These are phyloP conservation scores for Starmerella floricola DNA, from an alignment of 805 yeast species.

Conservation along the genomic window DNA sequence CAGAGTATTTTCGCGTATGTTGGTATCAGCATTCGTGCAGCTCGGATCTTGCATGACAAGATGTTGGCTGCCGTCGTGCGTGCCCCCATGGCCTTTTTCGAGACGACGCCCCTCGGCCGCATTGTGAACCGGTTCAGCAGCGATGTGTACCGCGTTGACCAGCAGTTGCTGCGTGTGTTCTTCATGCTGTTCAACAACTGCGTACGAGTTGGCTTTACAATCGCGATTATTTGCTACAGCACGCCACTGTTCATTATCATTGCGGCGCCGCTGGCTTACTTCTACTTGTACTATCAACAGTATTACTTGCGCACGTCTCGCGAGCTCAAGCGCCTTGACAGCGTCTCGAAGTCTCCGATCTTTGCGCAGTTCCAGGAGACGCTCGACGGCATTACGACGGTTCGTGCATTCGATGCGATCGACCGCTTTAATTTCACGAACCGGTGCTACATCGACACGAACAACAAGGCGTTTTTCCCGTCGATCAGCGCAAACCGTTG, in stretches of 20 bases:
- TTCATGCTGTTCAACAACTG: constrained; percentile 30
- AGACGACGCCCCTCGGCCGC: constrained; percentile 90
- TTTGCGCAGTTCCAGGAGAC: constrained; percentile 77
- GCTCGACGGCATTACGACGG: constrained; percentile 61
- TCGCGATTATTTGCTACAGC: constrained; percentile 67
- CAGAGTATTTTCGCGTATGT: constrained; percentile 43
- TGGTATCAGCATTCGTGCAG: constrained; percentile 54
- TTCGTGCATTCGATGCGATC: constrained; percentile 62
- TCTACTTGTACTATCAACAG: constrained; percentile 59
- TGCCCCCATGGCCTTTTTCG: constrained; percentile 91
- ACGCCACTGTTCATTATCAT: constrained; percentile 78
- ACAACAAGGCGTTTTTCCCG: constrained; percentile 87
- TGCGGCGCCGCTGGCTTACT: constrained; percentile 50
- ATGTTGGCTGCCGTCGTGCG: constrained; percentile 66
- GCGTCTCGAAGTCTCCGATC: constrained; percentile 61
- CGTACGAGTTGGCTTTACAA: constrained; percentile 43
- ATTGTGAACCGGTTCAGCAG: constrained; percentile 79
- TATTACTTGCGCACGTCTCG: constrained; percentile 60
- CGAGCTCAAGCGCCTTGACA: constrained; percentile 63
- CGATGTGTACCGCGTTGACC: constrained; percentile 83
- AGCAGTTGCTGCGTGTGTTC: constrained; percentile 37
- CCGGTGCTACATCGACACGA: constrained; percentile 52
- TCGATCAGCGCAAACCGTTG: constrained; percentile 89
- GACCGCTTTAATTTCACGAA: constrained; percentile 50
- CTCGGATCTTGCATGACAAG: constrained; percentile 51